Evolutionary conservation across 495 filamentous ascomycete species (phyloP).

Genomic region (Penicillium pancosmium): DNA sequence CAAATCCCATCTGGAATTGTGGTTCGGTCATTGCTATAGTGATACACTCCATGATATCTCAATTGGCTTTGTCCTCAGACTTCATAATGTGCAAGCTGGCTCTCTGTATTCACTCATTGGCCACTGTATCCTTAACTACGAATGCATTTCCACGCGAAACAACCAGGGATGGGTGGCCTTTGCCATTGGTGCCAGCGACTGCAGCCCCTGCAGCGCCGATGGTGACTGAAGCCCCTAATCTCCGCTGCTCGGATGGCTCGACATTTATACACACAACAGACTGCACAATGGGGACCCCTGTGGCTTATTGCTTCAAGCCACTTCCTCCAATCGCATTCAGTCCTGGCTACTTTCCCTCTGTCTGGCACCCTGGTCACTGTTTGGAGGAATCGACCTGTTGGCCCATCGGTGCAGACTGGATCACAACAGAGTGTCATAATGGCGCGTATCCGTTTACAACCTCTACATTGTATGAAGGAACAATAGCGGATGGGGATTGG

Average conservation of each 20-base stretch:
- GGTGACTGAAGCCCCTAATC: conserved; percentile 20
- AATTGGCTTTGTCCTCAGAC: neutral
- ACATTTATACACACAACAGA: conserved; percentile 32
- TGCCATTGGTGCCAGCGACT: conserved; percentile 7
- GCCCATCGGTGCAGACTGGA: conserved; percentile 27
- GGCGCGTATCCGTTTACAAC: conserved; percentile 28
- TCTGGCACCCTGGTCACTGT: conserved; percentile 37
- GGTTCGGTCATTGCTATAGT: neutral
- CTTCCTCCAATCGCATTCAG: conserved; percentile 22
- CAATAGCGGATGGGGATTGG: conserved; percentile 21
- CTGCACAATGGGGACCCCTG: conserved; percentile 30
- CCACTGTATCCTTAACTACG: neutral
- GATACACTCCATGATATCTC: no score
- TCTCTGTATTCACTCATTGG: neutral
- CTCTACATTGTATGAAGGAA: conserved; percentile 25
- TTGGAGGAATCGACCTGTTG: conserved; percentile 30
- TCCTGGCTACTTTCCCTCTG: conserved; percentile 27
- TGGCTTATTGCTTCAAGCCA: conserved; percentile 26
- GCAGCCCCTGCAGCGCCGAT: conserved; percentile 6
- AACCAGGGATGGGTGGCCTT: neutral
- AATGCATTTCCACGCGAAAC: conserved; percentile 21
- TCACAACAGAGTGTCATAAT: conserved; percentile 32
- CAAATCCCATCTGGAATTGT: neutral
- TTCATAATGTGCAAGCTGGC: neutral
- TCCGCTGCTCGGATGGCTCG: conserved; percentile 26